A percentile compares a stretch with the other conserved stretches of the same genome.
These are phyloP conservation scores for Ceratocystis alfenasii DNA, from an alignment of 2,329 filamentous ascomycete genomes.

Conservation along the genomic window DNA sequence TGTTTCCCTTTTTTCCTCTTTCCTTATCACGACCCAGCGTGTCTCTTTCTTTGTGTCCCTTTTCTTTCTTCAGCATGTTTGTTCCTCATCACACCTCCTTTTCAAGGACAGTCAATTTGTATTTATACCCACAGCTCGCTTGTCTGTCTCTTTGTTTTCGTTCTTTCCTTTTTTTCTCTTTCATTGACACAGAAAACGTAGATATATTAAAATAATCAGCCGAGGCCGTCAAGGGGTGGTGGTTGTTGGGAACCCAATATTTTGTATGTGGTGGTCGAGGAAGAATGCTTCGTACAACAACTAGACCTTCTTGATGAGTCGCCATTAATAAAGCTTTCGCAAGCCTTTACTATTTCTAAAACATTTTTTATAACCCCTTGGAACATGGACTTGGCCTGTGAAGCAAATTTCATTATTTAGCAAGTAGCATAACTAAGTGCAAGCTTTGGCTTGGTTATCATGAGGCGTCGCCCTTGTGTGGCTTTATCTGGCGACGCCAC, in stretches of 20 bases:
- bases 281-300: too few species aligned
- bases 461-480: not conserved
- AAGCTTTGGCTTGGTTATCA: not conserved
- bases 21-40: constrained; percentile 1
- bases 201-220: not conserved
- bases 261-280: not conserved
- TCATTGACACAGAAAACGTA: not conserved
- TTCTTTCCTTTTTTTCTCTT: not conserved
- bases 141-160: not conserved
- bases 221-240: not conserved
- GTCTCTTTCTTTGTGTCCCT: constrained; percentile 3
- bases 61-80: not conserved
- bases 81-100: too few species aligned
- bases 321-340: not conserved
- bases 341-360: not conserved
- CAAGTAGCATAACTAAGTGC: not conserved
- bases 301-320: too few species aligned
- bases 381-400: too few species aligned
- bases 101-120: constrained; percentile 6
- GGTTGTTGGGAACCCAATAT: not conserved
- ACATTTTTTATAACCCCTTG: too few species aligned
- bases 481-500: not conserved
- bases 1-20: not conserved
- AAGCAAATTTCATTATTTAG: too few species aligned
- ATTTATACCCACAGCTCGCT: not conserved